A percentile compares a stretch with the other conserved stretches of the same genome.
phyloP scores from a whole-genome alignment of 208 protist species.

The Leishmania mexicana region DNA sequence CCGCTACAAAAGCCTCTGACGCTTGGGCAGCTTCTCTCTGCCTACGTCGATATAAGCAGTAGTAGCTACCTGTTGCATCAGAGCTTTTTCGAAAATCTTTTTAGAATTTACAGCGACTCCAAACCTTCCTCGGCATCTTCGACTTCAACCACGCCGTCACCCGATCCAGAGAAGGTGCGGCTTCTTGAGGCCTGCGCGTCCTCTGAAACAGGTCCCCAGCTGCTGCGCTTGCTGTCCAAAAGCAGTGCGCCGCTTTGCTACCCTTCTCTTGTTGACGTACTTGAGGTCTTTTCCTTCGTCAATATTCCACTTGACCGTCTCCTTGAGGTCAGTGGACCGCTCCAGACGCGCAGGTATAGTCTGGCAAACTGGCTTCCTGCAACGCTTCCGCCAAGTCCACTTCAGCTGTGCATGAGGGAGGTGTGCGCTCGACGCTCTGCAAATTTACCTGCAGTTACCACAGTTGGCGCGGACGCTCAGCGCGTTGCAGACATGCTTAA shows the following conservation, averaged over 20 bases:
- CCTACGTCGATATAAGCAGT: slow-evolving; percentile 84
- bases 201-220: slow-evolving; percentile 35
- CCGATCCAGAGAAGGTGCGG: slow-evolving; percentile 31
- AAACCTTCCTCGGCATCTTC: slow-evolving; percentile 13
- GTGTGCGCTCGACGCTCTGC: slow-evolving; percentile 24
- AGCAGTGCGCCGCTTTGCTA: slow-evolving; percentile 57
- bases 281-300: slow-evolving; percentile 77
- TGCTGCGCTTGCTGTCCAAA: slow-evolving; percentile 66
- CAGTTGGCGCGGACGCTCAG: slow-evolving; percentile 12
- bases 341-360: slow-evolving; percentile 79
- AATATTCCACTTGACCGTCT: slow-evolving; percentile 74
- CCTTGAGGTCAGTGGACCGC: slow-evolving; percentile 73
- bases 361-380: slow-evolving; percentile 38
- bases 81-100: slow-evolving; percentile 74
- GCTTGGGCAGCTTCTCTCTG: slow-evolving; percentile 66
- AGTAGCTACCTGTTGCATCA: slow-evolving; percentile 79
- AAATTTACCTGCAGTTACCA: slow-evolving; percentile 1
- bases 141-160: not conserved
- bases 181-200: slow-evolving; percentile 62
- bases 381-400: not conserved
- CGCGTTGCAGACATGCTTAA: slow-evolving; percentile 36
- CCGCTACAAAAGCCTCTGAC: slow-evolving; percentile 63
- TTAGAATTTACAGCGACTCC: slow-evolving; percentile 50
- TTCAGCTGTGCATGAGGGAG: slow-evolving; percentile 48
- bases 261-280: slow-evolving; percentile 70